A percentile compares a stretch with the other conserved stretches of the same genome.
Conservation (phyloP, 2,329 filamentous ascomycete genomes). For the Claviceps pusilla region DNA sequence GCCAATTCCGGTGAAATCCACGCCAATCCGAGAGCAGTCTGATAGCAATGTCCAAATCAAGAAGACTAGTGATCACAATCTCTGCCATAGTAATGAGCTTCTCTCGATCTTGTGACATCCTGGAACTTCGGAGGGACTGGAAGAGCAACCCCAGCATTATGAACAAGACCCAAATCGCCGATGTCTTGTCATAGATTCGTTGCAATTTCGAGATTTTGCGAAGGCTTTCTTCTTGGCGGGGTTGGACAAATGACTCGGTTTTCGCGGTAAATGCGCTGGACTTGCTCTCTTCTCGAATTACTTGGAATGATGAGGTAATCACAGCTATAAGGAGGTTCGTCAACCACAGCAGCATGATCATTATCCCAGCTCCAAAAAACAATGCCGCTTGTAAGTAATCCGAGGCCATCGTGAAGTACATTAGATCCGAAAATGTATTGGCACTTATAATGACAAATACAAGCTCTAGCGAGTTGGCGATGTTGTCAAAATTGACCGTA, state of each 20-base stretch:
- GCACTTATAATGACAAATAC: conserved; percentile 98
- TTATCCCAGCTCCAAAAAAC: conserved; percentile 58
- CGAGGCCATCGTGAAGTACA: conserved; percentile 84
- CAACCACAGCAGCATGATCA: conserved; percentile 92
- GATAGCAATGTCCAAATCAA: conserved; percentile 69
- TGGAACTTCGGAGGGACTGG: conserved; percentile 61
- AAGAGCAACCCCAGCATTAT: conserved; percentile 70
- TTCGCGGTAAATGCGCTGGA: conserved; percentile 81
- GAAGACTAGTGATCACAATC: conserved; percentile 57
- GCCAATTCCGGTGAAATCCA: conserved; percentile 55
- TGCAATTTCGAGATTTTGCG: conserved; percentile 40
- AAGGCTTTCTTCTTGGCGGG: conserved; percentile 23
- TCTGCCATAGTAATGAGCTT: conserved; percentile 59
- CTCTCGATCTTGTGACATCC: conserved; percentile 49
- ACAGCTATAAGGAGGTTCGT: conserved; percentile 90
- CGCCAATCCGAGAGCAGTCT: conserved; percentile 70
- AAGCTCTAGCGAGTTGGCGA: conserved; percentile 76
- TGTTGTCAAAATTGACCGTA: conserved; percentile 91
- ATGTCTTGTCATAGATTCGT: conserved; percentile 57
- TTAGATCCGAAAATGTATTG: conserved; percentile 88
- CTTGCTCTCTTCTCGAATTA: conserved; percentile 92
- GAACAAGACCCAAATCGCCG: conserved; percentile 62
- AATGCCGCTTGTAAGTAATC: conserved; percentile 79
- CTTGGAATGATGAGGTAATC: conserved; percentile 95
- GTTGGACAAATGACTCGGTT: conserved; percentile 31